These are phyloP conservation scores for Citrullus colocynthis DNA, from an alignment of 306 rosid genomes.

Conservation along the genomic window DNA sequence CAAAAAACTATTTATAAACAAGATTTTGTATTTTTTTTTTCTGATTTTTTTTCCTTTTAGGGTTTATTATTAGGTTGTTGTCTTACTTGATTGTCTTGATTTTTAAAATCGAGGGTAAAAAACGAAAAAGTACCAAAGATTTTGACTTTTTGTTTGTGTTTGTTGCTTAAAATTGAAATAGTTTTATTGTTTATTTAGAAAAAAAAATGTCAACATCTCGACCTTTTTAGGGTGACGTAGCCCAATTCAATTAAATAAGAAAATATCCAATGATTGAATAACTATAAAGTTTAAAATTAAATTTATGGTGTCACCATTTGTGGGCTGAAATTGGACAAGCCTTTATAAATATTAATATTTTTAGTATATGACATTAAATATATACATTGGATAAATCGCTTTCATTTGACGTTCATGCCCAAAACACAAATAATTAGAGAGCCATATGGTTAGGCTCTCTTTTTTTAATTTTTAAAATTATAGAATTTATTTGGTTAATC, in stretches of 20 bases:
- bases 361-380: not conserved
- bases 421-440: not conserved
- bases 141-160: slow-evolving; percentile 4
- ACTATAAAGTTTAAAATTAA: not conserved
- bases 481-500: not conserved
- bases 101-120: not conserved
- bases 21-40: not conserved
- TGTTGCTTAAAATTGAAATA: not conserved
- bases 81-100: not conserved
- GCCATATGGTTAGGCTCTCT: not conserved
- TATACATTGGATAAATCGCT: slow-evolving; percentile 4
- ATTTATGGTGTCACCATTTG: slow-evolving; percentile 1
- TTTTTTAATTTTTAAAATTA: too few relatives aligned
- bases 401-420: not conserved
- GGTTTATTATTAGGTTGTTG: not conserved
- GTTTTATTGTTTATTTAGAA: too few relatives aligned
- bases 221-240: slow-evolving; percentile 5
- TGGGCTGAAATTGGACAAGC: not conserved
- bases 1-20: not conserved
- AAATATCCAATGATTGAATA: not conserved
- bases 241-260: not conserved
- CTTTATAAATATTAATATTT: not conserved
- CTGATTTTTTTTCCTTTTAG: not conserved
- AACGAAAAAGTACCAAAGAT: not conserved
- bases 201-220: not conserved